Base-by-base conservation (phyloP, 176 grass and related monocot species). In the Oropetium thomaeum region DNA sequence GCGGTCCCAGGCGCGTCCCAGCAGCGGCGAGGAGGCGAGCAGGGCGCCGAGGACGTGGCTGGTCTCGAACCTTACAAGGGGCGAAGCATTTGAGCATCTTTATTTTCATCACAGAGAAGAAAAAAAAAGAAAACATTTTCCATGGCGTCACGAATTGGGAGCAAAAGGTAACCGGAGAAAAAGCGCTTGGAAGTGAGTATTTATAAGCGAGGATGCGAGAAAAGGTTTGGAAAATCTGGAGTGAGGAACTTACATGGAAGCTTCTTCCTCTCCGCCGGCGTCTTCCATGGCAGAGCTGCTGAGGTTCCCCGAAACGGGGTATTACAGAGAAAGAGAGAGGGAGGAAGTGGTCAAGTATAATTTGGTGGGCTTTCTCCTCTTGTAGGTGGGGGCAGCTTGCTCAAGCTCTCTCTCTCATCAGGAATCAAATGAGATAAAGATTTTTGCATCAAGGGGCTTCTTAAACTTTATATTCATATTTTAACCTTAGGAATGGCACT, bases 41-140 rank as follows among this genome's bases (percentile, higher is more conserved):
- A 99, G 82, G 14, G 92, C 83, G 68, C 92, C 96, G 65, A 99
- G 79, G 42, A 99, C 85, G 66, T 96, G 92, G 65, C 96, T 96
- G 57, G 92, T 92, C 83, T 99, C 96, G 82, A 90, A 99, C 87
- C 96, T 99, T 83, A 17, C 52, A 55, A 70, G 39, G 8, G 61
- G 44, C 49, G 14, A 73, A 33, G 35, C 69, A 83, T 83, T 83
- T 83, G 20, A 83, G 54, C 53, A 44, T 16, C 62, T 79, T 42
- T 28, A 60, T 14, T 29, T 58, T n/a, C n/a, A n/a, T n/a, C 55
- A 58, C 25, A 7, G 4, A 58, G 4, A 58, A 1, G 5, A 13
- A 28, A 1, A 12, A 3, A 1, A 26, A 26, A 55, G 57, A 55
- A 27, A 33, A 4, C 28, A 1, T 19, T 49, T 49, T 49, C 5